Evolutionary conservation across 2,329 filamentous ascomycete species (phyloP).

Genomic region (Endocalyx cinctus): DNA sequence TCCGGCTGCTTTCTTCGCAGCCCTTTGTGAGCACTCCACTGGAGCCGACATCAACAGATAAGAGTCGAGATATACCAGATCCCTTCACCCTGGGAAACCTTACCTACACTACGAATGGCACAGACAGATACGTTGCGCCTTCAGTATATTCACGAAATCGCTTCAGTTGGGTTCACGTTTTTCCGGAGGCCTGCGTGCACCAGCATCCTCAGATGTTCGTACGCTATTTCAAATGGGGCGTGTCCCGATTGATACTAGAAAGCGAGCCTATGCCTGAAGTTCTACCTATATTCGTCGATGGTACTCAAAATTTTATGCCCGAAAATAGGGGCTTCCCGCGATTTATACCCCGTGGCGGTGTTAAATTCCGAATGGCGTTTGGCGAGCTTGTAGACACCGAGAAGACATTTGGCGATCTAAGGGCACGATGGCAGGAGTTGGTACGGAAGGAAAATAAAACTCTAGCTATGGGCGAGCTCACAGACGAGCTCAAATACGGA

Average conservation of each 20-base stretch:
- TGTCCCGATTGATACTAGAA: constrained; percentile 87
- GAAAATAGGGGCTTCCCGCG: constrained; percentile 76
- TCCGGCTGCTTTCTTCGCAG: constrained; percentile 70
- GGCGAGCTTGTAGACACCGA: constrained; percentile 74
- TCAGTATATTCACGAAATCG: constrained; percentile 65
- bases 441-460: constrained; percentile 41
- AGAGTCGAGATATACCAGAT: constrained; percentile 36
- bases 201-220: constrained; percentile 75
- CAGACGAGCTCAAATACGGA: constrained; percentile 64
- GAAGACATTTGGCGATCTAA: constrained; percentile 70
- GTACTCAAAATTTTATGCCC: constrained; percentile 82
- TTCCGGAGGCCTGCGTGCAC: constrained; percentile 92
- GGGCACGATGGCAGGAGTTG: constrained; percentile 68
- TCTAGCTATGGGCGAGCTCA: constrained; percentile 53
- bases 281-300: constrained; percentile 91
- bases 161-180: constrained; percentile 87
- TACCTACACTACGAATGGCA: constrained; percentile 62
- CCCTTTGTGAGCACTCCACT: constrained; percentile 37
- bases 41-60: constrained; percentile 7
- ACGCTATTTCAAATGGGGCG: constrained; percentile 98
- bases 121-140: constrained; percentile 65
- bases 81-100: constrained; percentile 45
- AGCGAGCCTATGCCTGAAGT: constrained; percentile 81
- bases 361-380: constrained; percentile 68
- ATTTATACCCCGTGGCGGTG: constrained; percentile 71